Evolutionary conservation across 2,329 filamentous ascomycete species (phyloP).

Genomic region (Alternaria tenuissima): DNA sequence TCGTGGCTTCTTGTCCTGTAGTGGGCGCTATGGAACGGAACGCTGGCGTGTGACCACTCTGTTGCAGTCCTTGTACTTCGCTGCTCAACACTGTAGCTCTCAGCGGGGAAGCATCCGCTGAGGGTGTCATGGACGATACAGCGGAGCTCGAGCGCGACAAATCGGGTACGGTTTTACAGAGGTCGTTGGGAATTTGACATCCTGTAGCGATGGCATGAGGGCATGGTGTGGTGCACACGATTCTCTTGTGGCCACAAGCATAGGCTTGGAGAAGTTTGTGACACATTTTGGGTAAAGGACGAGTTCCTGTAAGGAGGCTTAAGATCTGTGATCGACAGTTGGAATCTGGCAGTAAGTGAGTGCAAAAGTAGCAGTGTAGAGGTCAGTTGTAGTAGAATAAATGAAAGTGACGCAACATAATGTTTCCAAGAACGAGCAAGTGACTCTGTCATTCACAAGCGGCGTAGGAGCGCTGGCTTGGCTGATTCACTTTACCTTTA

Average conservation of each 20-base stretch:
- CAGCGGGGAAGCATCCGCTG: neutral
- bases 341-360: neutral
- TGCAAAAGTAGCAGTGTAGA: neutral
- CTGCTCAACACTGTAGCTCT: neutral
- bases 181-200: neutral
- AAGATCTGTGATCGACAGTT: neutral
- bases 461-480: neutral
- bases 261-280: slow-evolving; percentile 36
- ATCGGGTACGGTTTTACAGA: neutral
- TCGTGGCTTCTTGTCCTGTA: neutral
- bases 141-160: slow-evolving; percentile 19
- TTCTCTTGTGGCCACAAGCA: slow-evolving; percentile 36
- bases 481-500: neutral
- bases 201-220: slow-evolving; percentile 19
- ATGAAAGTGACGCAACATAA: neutral
- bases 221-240: slow-evolving; percentile 41
- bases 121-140: slow-evolving; percentile 12
- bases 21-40: slow-evolving; percentile 13
- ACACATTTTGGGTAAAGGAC: slow-evolving; percentile 28
- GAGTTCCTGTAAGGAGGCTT: neutral
- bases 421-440: neutral
- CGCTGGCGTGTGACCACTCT: neutral
- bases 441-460: neutral
- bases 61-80: neutral
- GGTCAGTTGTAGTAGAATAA: neutral